A percentile compares a stretch with the other conserved stretches of the same genome.
These are phyloP conservation scores for Fagopyrum homotropicum DNA, from an alignment of 148 eudicot genomes.

Conservation along the genomic window DNA sequence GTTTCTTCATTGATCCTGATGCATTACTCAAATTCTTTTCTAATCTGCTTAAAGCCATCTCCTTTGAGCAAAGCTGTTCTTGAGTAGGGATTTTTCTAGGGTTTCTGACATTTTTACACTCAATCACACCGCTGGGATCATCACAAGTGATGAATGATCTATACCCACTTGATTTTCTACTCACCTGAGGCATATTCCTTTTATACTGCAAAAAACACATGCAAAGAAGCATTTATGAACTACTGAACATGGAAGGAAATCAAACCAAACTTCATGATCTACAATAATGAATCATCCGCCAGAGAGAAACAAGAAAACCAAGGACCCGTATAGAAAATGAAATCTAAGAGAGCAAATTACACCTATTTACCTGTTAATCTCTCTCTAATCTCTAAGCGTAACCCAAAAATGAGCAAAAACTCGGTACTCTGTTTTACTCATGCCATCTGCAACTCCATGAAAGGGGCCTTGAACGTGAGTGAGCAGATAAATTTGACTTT, in stretches of 20 bases:
- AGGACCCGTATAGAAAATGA: too few relatives aligned
- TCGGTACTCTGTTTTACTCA: neutral
- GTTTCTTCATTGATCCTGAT: too few relatives aligned
- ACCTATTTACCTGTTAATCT: neutral
- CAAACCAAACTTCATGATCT: neutral
- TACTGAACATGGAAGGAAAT: neutral
- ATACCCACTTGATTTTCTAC: slow-evolving; percentile 52
- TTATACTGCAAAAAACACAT: neutral
- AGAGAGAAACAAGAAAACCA: neutral
- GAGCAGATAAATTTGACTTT: neutral
- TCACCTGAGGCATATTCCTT: slow-evolving; percentile 69
- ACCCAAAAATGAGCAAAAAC: neutral
- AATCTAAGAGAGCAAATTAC: neutral
- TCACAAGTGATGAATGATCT: slow-evolving; percentile 82
- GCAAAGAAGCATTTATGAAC: neutral
- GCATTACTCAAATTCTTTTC: neutral
- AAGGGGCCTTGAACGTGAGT: neutral
- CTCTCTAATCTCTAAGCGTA: neutral
- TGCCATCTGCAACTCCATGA: neutral
- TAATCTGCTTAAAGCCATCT: slow-evolving; percentile 17
- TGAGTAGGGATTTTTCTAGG: slow-evolving; percentile 31
- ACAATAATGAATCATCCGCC: neutral
- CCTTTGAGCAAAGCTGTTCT: slow-evolving; percentile 24
- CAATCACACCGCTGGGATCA: slow-evolving; percentile 74
- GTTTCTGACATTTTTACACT: slow-evolving; percentile 56